phyloP scores from a whole-genome alignment of 1,139 yeast genomes.

The Blastobotrys serpentis region DNA sequence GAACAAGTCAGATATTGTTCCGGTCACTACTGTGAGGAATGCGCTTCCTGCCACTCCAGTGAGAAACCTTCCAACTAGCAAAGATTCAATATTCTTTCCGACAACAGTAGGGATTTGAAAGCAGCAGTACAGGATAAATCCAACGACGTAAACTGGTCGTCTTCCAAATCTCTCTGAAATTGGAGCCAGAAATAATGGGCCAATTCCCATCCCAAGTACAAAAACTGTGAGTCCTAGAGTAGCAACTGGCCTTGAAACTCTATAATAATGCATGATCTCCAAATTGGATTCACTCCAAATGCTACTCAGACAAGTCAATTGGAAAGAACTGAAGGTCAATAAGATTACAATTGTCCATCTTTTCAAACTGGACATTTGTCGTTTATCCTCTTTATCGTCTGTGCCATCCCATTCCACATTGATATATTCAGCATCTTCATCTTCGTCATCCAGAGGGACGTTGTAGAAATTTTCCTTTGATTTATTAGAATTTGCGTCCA shows the following conservation, averaged over 20 bases:
- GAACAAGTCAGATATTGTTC: constrained; percentile 17
- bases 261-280: constrained; percentile 9
- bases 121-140: constrained; percentile 45
- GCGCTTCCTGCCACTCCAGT: constrained; percentile 64
- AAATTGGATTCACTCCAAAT: constrained; percentile 13
- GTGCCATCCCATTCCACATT: constrained; percentile 18
- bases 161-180: constrained; percentile 64
- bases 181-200: constrained; percentile 64
- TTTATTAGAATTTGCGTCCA: background rate
- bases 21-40: constrained; percentile 13
- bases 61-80: constrained; percentile 57
- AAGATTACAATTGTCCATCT: constrained; percentile 13
- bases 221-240: constrained; percentile 57
- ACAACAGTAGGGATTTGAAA: constrained; percentile 59
- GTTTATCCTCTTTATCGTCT: constrained; percentile 15
- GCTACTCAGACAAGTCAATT: constrained; percentile 12
- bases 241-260: constrained; percentile 29
- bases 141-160: constrained; percentile 47
- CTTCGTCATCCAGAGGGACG: background rate
- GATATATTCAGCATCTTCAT: background rate
- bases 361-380: constrained; percentile 5
- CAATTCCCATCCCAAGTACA: constrained; percentile 63
- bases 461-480: background rate
- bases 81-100: constrained; percentile 11
- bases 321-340: constrained; percentile 12